Evolutionary conservation across 2,329 filamentous ascomycete species (phyloP), one percentile per base, ranked within the genome.

Genomic region (Fusarium verrucosum): DNA sequence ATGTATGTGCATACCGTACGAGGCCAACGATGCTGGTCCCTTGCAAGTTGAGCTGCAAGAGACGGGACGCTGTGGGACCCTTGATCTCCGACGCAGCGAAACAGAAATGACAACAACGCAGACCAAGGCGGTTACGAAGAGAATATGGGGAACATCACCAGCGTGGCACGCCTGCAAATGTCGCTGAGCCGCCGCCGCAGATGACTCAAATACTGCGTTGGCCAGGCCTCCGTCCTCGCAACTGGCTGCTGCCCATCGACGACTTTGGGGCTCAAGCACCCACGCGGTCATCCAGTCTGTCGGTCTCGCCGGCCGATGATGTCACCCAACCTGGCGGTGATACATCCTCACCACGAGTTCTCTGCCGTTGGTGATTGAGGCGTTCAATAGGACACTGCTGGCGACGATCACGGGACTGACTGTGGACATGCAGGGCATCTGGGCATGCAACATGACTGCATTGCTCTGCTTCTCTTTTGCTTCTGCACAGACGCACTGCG

Each of bases 101-200:
- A 52, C 45, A 35, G 36, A 54, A 54, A 43, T 41, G 58, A 50
- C 62, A 63, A 40, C 40, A 58, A 41, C 40, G 52, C 62, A 58
- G 51, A 61, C 47, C 44, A 54, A 43, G 14, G 7, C 30, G 38
- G 30, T 32, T 51, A 45, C 42, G 41, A 43, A 66, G 45, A 66
- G 45, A 63, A 49, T 49, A 62, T 62, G 52, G 62, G 47, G 46
- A 66, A 49, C 30, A 30, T 58, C 25, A 36, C 33, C 50, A 58
- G 62, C 62, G 58, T 66, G 58, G 58, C 62, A 66, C 45, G 45
- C 51, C 32, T 56, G 26, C 22, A 47, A 46, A 54, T 41, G 19
- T 30, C 50, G 36, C 63, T 66, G 63, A 66, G 62, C 63, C 63
- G 63, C 63, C 62, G 52, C 63, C 62, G 66, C 53, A 38, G 53